These are phyloP conservation scores for Vitis rupestris DNA, from an alignment of 164 flowering plant genomes.

Conservation along the genomic window DNA sequence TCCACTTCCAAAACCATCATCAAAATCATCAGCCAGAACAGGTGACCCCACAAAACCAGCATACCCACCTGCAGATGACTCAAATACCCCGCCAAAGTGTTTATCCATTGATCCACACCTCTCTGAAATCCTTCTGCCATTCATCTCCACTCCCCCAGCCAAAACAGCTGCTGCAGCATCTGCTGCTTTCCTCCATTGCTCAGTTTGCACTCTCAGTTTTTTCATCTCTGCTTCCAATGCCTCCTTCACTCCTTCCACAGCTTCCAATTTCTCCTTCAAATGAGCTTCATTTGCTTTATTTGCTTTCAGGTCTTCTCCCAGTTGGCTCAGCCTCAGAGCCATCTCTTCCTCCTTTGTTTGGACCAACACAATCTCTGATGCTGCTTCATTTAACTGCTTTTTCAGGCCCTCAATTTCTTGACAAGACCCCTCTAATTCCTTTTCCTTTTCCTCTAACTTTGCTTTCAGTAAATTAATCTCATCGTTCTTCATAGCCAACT, in stretches of 20 bases:
- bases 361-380: slow-evolving; percentile 28
- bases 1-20: slow-evolving; percentile 52
- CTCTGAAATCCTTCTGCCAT: slow-evolving; percentile 43
- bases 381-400: slow-evolving; percentile 38
- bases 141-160: slow-evolving; percentile 46
- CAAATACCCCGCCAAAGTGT: slow-evolving; percentile 39
- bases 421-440: slow-evolving; percentile 34
- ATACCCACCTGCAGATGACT: slow-evolving; percentile 31
- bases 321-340: slow-evolving; percentile 28
- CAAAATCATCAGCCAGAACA: slow-evolving; percentile 43
- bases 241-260: slow-evolving; percentile 28
- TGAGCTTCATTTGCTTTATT: slow-evolving; percentile 19
- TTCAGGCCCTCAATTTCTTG: slow-evolving; percentile 51
- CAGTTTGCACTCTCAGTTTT: slow-evolving; percentile 48
- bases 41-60: slow-evolving; percentile 58
- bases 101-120: slow-evolving; percentile 82
- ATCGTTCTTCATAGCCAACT: slow-evolving; percentile 35
- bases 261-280: slow-evolving; percentile 34
- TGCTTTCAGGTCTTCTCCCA: slow-evolving; percentile 35
- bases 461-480: slow-evolving; percentile 48
- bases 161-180: slow-evolving; percentile 57
- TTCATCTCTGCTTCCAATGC: slow-evolving; percentile 43
- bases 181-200: slow-evolving; percentile 58
- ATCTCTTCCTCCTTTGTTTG: slow-evolving; percentile 42
- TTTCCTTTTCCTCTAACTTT: slow-evolving; percentile 48